Evolutionary conservation across 1,139 yeast species (phyloP).

Genomic region (Kluyveromyces sp.): DNA sequence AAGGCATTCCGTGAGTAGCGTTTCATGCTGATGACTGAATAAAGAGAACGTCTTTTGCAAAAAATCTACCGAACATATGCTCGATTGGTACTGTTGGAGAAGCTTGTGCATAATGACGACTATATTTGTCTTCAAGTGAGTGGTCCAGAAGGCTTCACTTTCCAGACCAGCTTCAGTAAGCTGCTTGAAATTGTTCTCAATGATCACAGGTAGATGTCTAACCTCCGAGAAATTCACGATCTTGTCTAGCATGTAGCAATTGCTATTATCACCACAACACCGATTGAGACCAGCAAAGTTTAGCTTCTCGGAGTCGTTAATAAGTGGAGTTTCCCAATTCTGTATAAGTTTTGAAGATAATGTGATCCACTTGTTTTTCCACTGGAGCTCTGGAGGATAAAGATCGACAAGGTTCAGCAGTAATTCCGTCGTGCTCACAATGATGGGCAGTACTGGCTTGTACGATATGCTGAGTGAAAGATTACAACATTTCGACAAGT

Average conservation of each 20-base stretch:
- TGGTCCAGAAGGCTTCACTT: conserved; percentile 22
- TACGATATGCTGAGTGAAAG: conserved; percentile 28
- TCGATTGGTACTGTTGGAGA: conserved; percentile 13
- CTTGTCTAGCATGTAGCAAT: conserved; percentile 19
- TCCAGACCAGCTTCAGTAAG: conserved; percentile 4
- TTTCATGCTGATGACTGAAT: conserved; percentile 26
- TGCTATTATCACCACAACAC: conserved; percentile 24
- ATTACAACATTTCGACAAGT: conserved; percentile 22
- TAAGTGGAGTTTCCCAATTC: conserved; percentile 1
- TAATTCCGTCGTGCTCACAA: conserved; percentile 24
- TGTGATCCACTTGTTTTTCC: conserved; percentile 20
- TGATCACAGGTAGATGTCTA: conserved; percentile 24
- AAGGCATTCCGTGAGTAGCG: conserved; percentile 18
- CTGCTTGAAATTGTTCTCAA: conserved; percentile 21
- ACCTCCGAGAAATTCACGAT: conserved; percentile 19
- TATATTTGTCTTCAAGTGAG: conserved; percentile 21
- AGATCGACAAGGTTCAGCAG: conserved; percentile 20
- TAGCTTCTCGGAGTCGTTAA: conserved; percentile 9
- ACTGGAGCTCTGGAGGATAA: conserved; percentile 10
- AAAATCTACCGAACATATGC: conserved; percentile 17
- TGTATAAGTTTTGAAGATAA: conserved; percentile 3
- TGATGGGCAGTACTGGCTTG: conserved; percentile 24
- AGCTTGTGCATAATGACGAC: conserved; percentile 23
- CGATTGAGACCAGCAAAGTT: conserved; percentile 24
- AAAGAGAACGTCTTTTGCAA: conserved; percentile 19